These are phyloP conservation scores for Crithidia acanthocephali DNA, from an alignment of 208 protist species.

Conservation along the genomic window DNA sequence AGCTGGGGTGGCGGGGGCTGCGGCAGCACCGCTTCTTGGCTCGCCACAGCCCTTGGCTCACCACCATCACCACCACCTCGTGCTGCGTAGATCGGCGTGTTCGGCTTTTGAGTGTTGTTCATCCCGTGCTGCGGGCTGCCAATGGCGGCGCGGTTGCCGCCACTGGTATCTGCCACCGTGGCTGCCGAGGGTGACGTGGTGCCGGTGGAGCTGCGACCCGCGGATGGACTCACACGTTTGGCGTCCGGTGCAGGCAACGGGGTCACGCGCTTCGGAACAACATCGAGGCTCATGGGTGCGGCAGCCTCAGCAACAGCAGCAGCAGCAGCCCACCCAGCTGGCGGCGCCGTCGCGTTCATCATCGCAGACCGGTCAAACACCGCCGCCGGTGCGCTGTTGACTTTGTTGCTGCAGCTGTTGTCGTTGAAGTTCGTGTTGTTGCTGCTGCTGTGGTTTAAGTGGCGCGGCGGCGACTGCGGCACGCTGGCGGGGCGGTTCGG, in stretches of 20 bases:
- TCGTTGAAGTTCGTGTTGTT: background rate
- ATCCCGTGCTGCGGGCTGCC: background rate
- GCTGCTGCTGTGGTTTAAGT: conserved; percentile 1
- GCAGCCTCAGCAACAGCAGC: no score
- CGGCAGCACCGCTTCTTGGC: background rate
- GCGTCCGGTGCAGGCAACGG: background rate
- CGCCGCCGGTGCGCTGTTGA: background rate
- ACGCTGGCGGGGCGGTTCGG: background rate
- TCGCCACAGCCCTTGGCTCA: no score
- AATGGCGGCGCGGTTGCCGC: background rate
- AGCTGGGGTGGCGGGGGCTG: no score
- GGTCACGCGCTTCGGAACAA: background rate
- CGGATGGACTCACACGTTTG: background rate
- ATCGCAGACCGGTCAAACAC: background rate
- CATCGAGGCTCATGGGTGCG: background rate
- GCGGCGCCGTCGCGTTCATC: background rate
- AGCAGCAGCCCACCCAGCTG: background rate
- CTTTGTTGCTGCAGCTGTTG: background rate
- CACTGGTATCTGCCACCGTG: background rate
- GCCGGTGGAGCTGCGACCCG: no score
- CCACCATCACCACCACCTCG: background rate
- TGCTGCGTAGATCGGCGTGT: background rate
- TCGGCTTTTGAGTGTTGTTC: background rate
- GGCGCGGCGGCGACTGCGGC: background rate
- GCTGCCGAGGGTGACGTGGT: background rate